A percentile compares a stretch with the other conserved stretches of the same genome.
phyloP scores from a whole-genome alignment of 176 grass and related monocot genomes.

The Zoysia pacifica region DNA sequence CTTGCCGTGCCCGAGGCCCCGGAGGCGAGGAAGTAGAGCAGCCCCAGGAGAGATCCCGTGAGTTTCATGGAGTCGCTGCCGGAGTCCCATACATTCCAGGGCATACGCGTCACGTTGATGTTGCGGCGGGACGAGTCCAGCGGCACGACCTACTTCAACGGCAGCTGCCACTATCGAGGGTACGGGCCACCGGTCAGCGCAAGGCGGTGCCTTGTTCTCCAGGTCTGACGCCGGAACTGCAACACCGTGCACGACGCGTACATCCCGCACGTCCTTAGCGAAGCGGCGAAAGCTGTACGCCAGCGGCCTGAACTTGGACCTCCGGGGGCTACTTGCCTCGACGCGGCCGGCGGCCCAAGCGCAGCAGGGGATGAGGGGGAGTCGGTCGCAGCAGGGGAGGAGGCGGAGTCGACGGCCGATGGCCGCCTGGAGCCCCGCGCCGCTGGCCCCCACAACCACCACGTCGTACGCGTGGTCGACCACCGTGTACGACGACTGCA shows the following conservation, averaged over 20 bases:
- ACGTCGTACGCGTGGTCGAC: constrained; percentile 96
- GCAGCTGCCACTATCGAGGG: background rate
- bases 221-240: constrained; percentile 52
- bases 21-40: too few relatives aligned
- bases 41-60: too few relatives aligned
- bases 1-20: constrained; percentile 39
- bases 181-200: background rate
- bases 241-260: constrained; percentile 39
- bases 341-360: constrained; percentile 18
- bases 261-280: constrained; percentile 55
- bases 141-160: background rate
- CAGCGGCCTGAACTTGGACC: constrained; percentile 29
- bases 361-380: too few relatives aligned
- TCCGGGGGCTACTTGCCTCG: constrained; percentile 60
- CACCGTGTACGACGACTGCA: constrained; percentile 75
- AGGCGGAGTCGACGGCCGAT: constrained; percentile 41
- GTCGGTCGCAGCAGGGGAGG: too few relatives aligned
- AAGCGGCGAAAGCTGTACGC: constrained; percentile 59
- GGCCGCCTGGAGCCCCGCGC: constrained; percentile 83
- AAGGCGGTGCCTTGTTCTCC: constrained; percentile 47
- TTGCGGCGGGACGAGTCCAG: background rate
- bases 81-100: constrained; percentile 51
- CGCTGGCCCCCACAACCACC: constrained; percentile 88
- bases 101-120: constrained; percentile 58
- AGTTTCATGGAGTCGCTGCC: constrained; percentile 45